Base-by-base conservation (phyloP, 1,284 basidiomycete species). In the Mrakiaceae sp. region DNA sequence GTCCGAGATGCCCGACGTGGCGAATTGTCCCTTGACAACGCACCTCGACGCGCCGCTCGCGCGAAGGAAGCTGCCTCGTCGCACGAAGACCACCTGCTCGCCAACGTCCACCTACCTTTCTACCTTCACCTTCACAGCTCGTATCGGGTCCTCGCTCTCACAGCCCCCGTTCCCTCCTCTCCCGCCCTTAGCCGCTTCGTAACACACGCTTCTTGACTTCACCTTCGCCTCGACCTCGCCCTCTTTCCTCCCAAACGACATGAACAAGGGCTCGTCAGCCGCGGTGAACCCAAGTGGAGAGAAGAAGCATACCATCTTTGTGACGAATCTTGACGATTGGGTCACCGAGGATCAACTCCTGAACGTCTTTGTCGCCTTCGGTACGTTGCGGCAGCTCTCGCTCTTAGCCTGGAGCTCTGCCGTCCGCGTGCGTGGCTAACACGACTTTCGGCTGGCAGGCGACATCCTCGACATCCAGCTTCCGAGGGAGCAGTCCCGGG, bases 241-340 rank as follows among this genome's bases (percentile, higher is more conserved):
- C 48, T 49, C 48, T 14, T 49, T 14, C 48, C 48, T 49, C 14
- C 48, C 8, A 49, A 8, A 9, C 48, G 54, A 7, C 39, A 57
- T 57, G 55, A 57, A 57, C 55, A 39, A 9, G 10, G 52, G 7
- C n/a, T 43, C 55, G 11, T 57, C 55, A 5, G 55, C 46, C 55
- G 43, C 43, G 42, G 55, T 44, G 55, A 40, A 57, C 42, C 40
- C 52, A 7, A 47, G 46, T 42, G 4, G 42, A 27, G 48, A 40
- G 47, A 66, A 66, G 64, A 62, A 60, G 54, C 59, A 66, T 42
- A 66, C 64, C 10, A 57, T 66, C 11, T 66, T 57, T 46, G 64
- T 66, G 44, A 58, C 60, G 1, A 54, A 54, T 8, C 56, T 66
- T 11, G 60, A 60, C 2, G 64, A 66, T 9, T 46, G 50, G 27